Evolutionary conservation across 2,329 filamentous ascomycete species (phyloP).

Genomic region (Xylaria hypoxylon): DNA sequence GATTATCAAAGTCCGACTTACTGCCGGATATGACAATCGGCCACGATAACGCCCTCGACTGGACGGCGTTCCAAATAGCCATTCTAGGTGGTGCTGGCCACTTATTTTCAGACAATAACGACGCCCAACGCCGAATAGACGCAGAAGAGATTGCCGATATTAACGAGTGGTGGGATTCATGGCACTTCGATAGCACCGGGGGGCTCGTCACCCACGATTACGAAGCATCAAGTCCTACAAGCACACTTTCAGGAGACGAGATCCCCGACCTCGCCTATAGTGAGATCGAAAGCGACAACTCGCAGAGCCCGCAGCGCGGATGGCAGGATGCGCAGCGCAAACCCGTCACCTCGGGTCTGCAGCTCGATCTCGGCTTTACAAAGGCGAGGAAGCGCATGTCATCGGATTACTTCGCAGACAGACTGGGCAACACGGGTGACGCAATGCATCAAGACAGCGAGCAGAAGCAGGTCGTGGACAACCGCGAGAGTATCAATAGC

Average conservation of each 20-base stretch:
- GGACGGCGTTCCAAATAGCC: conserved; percentile 74
- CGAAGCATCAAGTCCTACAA: conserved; percentile 50
- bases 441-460: conserved; percentile 54
- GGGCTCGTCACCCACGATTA: conserved; percentile 50
- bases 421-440: not conserved
- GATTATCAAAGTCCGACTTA: conserved; percentile 61
- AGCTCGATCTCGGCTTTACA: conserved; percentile 27
- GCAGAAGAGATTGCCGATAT: conserved; percentile 63
- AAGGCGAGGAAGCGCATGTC: conserved; percentile 40
- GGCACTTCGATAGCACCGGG: conserved; percentile 60
- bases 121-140: conserved; percentile 54
- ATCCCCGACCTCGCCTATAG: conserved; percentile 48
- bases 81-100: conserved; percentile 69
- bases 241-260: conserved; percentile 47
- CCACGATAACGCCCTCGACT: conserved; percentile 67
- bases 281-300: conserved; percentile 47
- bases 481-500: conserved; percentile 55
- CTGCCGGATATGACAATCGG: conserved; percentile 53
- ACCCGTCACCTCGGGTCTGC: conserved; percentile 16
- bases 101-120: conserved; percentile 58
- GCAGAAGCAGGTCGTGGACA: conserved; percentile 44
- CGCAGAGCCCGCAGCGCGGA: conserved; percentile 44
- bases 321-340: conserved; percentile 40
- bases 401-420: conserved; percentile 7
- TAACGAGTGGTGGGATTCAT: conserved; percentile 63